Evolutionary conservation across 1,284 basidiomycete species (phyloP), one percentile per base, ranked within the genome.

Genomic region (Papiliotrema nemorosa): DNA sequence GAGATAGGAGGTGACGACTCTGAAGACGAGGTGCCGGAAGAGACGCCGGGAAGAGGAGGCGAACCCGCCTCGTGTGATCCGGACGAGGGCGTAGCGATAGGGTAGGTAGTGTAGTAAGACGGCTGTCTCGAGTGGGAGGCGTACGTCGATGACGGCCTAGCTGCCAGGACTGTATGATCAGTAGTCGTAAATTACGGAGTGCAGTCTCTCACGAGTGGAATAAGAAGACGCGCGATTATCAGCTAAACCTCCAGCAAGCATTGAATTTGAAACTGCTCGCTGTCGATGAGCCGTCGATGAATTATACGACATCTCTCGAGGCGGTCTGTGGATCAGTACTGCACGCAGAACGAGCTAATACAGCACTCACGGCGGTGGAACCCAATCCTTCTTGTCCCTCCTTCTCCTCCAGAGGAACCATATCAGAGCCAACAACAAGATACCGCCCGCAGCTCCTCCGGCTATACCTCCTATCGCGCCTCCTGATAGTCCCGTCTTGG

Each of bases 381-480:
- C 51, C 50, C 62, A 62, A 39, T 73, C 62, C 20, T 60, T 64
- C 27, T 64, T 64, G 6, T 59, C 56, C 20, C 58, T 60, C 42
- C 58, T 50, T 41, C 50, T 51, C 39, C 63, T 60, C 66, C 62
- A 66, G 20, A 58, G 48, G 1, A 50, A 49, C 47, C 52, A 64
- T 2, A 49, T 51, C 24, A 71, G n/a, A 4, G 60, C 46, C 18
- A 62, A 20, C 16, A 69, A 31, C 1, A 64, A 52, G 9, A 74
- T 5, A 13, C 55, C 62, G 4, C 66, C 73, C 2, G 67, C 56
- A 4, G 67, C 55, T 18, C 64, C 73, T 24, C 68, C 72, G 2
- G 64, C 70, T 34, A 75, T 71, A 16, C 65, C 73, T 4, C 70
- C 73, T 18, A 73, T 75, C 1, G 64, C 66, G 3, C 66, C 63